phyloP scores from a whole-genome alignment of 2,329 filamentous ascomycete species.

The Xylariales sp. region DNA sequence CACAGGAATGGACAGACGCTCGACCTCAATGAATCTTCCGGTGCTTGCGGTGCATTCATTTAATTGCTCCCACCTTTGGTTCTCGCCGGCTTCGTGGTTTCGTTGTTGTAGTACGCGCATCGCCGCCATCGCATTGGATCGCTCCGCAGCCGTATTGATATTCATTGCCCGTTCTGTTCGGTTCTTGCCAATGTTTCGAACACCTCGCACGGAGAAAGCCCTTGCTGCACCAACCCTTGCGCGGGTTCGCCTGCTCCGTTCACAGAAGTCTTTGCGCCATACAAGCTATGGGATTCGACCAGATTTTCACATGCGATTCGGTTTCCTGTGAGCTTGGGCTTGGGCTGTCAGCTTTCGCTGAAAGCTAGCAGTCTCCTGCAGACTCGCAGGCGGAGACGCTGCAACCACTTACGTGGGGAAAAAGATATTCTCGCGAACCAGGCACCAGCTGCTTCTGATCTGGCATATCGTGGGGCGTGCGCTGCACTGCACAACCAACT shows the following conservation, averaged over 20 bases:
- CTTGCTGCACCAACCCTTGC: slow-evolving; percentile 16
- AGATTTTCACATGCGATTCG: slow-evolving; percentile 16
- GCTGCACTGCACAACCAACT: neutral
- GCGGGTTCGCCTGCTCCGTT: slow-evolving; percentile 14
- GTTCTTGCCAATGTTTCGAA: slow-evolving; percentile 24
- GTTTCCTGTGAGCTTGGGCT: slow-evolving; percentile 26
- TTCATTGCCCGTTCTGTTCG: neutral
- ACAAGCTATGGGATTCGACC: slow-evolving; percentile 27
- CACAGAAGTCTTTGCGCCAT: slow-evolving; percentile 6
- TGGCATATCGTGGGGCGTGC: too few species aligned
- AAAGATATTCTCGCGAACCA: too few species aligned
- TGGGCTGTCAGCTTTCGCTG: slow-evolving; percentile 22
- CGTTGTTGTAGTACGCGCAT: slow-evolving; percentile 1
- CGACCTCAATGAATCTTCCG: slow-evolving; percentile 2
- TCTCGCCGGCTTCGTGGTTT: slow-evolving; percentile 8
- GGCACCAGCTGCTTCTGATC: too few species aligned
- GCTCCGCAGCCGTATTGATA: neutral
- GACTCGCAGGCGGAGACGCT: neutral
- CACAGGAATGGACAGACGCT: neutral
- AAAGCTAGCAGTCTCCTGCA: slow-evolving; percentile 11
- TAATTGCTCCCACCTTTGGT: slow-evolving; percentile 4
- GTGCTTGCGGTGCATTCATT: slow-evolving; percentile 5
- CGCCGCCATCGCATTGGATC: slow-evolving; percentile 4
- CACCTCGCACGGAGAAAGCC: slow-evolving; percentile 18
- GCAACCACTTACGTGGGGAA: too few species aligned